Evolutionary conservation across 139 green algal species (phyloP), one percentile per base, ranked within the genome.

Genomic region (Yamagishiella unicocca): DNA sequence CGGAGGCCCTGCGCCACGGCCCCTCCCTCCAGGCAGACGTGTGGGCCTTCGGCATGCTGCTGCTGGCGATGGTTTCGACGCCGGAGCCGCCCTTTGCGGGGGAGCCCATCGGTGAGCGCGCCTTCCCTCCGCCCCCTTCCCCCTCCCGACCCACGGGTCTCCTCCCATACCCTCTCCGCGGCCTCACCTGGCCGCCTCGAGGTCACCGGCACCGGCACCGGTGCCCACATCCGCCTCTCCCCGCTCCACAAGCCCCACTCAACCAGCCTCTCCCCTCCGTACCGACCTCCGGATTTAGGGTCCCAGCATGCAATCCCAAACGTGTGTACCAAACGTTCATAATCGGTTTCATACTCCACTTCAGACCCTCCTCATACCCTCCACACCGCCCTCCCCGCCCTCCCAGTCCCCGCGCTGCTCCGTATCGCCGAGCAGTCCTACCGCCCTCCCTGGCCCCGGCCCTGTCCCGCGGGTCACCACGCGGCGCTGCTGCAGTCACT

Each of bases 11-110:
- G 42, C 71, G 42, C 4, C 40, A 33, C n/a, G 71, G 71, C 27
- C 71, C 71, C 40, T 79, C 71, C 4, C 38, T 25, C 19, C 40
- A n/a, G 24, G 71, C 71, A 8, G 71, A 79, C 43, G 71, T 79
- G 40, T 79, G 71, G 71, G 42, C 71, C n/a, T 79, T 79, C 24
- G 71, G 71, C 6, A 21, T 79, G 71, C 24, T 79, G 71, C 71
- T 79, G 71, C 71, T 55, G 12, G 71, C 71, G 24, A 55, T 79
- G 71, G 71, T 79, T n/a, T 35, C 40, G 71, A 25, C 71, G 71
- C 71, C 71, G 71, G 40, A 61, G 43, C 38, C 71, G 38, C 71
- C 71, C 40, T 55, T 61, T 5, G 40, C 42, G 27, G 24, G 29
- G 25, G 71, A 61, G 42, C 40, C 42, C 21, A 61, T 38, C 25